Evolutionary conservation across 2,329 filamentous ascomycete genomes (phyloP).

Genomic region (Ophiosphaerella korrae): DNA sequence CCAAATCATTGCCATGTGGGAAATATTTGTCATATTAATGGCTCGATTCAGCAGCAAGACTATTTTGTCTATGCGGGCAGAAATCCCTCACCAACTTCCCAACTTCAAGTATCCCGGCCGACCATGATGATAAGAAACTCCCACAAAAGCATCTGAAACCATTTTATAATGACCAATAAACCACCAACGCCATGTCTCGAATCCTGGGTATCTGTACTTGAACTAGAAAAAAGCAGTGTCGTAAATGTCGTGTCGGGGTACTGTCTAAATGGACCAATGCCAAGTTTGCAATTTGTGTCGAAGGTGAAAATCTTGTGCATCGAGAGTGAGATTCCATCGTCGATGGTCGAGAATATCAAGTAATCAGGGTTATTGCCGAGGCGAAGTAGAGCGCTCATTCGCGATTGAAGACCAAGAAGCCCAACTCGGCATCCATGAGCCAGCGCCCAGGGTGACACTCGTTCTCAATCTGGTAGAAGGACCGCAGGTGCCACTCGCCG

Average conservation of each 20-base stretch:
- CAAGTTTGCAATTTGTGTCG: background rate
- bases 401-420: constrained; percentile 42
- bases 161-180: background rate
- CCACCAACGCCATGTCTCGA: background rate
- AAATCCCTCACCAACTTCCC: no score
- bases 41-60: background rate
- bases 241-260: background rate
- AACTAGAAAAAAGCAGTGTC: background rate
- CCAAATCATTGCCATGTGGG: no score
- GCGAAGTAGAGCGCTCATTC: constrained; percentile 12
- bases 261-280: background rate
- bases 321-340: background rate
- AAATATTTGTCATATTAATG: background rate
- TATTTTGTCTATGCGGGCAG: background rate
- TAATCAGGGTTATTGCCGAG: background rate
- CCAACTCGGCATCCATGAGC: constrained; percentile 41
- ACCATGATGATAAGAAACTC: no score
- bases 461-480: constrained; percentile 46
- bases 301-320: background rate
- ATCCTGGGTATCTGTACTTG: background rate
- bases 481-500: constrained; percentile 43
- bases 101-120: no score
- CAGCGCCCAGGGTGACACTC: constrained; percentile 45
- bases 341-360: background rate
- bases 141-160: background rate